Conservation (phyloP, 2,329 filamentous ascomycete genomes). For the Aspergillus puulaauensis region DNA sequence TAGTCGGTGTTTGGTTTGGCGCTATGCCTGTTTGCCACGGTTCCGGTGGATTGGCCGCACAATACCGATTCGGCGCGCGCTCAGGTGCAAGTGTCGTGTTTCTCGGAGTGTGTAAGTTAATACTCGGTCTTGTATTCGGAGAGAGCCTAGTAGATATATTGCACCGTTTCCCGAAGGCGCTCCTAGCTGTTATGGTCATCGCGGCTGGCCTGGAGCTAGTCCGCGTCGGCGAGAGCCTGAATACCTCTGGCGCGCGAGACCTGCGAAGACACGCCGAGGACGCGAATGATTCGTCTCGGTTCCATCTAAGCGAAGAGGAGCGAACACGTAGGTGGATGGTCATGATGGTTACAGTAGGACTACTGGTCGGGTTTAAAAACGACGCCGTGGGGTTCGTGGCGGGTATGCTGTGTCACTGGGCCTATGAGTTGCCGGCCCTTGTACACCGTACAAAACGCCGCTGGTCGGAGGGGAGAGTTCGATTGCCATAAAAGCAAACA, state of each 20-base stretch:
- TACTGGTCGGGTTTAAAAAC: constrained; percentile 82
- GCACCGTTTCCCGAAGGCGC: constrained; percentile 67
- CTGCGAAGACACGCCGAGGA: constrained; percentile 38
- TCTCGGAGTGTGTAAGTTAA: constrained; percentile 72
- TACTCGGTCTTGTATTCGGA: constrained; percentile 74
- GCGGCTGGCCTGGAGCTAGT: constrained; percentile 85
- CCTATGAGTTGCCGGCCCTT: constrained; percentile 51
- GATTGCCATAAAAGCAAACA: not conserved
- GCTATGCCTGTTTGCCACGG: constrained; percentile 96
- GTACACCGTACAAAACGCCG: constrained; percentile 24
- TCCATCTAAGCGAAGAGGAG: constrained; percentile 61
- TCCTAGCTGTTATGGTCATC: constrained; percentile 86
- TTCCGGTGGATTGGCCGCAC: constrained; percentile 83
- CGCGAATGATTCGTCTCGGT: not conserved
- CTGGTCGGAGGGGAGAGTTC: constrained; percentile 33
- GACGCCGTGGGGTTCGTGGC: constrained; percentile 84
- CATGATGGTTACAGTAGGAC: constrained; percentile 84
- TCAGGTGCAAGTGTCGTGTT: constrained; percentile 81
- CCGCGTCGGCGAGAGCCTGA: constrained; percentile 79
- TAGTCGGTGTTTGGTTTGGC: constrained; percentile 85
- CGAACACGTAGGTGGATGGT: constrained; percentile 77
- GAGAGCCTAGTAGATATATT: constrained; percentile 71
- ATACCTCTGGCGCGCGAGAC: constrained; percentile 67
- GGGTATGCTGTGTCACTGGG: constrained; percentile 75
- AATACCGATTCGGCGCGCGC: constrained; percentile 87